Evolutionary conservation across 257 asterid species (phyloP).

Genomic region (Oldenlandia corymbosa): DNA sequence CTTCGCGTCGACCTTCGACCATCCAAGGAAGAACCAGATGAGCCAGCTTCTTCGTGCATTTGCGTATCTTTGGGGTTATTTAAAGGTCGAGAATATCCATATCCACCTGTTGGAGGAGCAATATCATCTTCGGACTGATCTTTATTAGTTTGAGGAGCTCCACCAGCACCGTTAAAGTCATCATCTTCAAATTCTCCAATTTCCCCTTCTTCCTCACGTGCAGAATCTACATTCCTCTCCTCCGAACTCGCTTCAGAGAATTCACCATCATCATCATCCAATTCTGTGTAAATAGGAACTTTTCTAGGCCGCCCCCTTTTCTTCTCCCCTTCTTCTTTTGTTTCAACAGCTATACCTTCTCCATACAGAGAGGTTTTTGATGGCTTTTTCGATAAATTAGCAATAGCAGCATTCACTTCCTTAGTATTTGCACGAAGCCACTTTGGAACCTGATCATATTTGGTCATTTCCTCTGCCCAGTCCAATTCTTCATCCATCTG

Average conservation of each 20-base stretch:
- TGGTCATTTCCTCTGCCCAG: conserved; percentile 92
- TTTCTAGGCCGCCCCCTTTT: conserved; percentile 85
- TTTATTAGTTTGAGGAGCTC: conserved; percentile 44
- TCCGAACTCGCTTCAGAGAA: conserved; percentile 83
- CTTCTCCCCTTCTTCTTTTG: conserved; percentile 67
- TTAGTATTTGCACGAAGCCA: conserved; percentile 86
- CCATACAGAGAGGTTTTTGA: conserved; percentile 49
- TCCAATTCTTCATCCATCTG: conserved; percentile 97
- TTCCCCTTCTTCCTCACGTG: conserved; percentile 73
- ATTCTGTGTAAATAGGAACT: conserved; percentile 76
- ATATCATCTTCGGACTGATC: conserved; percentile 75
- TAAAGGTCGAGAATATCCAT: conserved; percentile 47
- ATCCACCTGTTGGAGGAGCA: conserved; percentile 53
- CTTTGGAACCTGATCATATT: conserved; percentile 80
- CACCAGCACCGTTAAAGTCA: conserved; percentile 47
- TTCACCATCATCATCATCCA: conserved; percentile 85
- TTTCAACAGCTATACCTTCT: conserved; percentile 39
- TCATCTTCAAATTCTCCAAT: conserved; percentile 81
- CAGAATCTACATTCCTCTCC: conserved; percentile 69
- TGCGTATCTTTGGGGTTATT: conserved; percentile 39
- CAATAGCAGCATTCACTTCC: conserved; percentile 70
- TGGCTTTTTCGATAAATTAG: conserved; percentile 79
- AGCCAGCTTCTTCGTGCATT: conserved; percentile 58
- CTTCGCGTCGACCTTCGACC: conserved; percentile 47
- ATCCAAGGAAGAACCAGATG: conserved; percentile 90